Conservation (phyloP, 2,329 filamentous ascomycete species). For the Hirsutella thompsonii region DNA sequence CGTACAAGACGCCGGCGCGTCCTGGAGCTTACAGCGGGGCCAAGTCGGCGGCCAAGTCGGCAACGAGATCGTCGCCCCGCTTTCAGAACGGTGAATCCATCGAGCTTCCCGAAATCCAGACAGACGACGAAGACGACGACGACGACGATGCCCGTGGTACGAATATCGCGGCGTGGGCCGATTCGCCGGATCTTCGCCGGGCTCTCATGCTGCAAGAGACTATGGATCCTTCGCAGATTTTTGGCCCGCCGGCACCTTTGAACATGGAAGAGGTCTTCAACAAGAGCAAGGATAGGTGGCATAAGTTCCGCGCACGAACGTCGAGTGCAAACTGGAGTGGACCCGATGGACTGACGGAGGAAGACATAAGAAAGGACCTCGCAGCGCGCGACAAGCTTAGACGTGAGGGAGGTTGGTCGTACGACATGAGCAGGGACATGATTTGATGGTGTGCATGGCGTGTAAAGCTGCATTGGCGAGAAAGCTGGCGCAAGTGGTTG, state of each 20-base stretch:
- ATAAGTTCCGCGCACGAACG: constrained; percentile 80
- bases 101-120: constrained; percentile 86
- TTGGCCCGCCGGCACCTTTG: constrained; percentile 76
- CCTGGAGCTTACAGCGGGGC: constrained; percentile 26
- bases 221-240: constrained; percentile 73
- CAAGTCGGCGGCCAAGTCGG: constrained; percentile 49
- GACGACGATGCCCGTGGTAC: constrained; percentile 43
- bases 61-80: constrained; percentile 59
- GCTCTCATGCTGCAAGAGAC: constrained; percentile 72
- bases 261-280: constrained; percentile 96
- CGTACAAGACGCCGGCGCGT: constrained; percentile 60
- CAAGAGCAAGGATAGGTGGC: constrained; percentile 72
- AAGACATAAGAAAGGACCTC: constrained; percentile 71
- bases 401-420: constrained; percentile 77
- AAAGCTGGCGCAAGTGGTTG: no score
- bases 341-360: constrained; percentile 70
- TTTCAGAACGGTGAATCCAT: constrained; percentile 86
- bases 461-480: background rate
- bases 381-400: constrained; percentile 68
- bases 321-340: constrained; percentile 92
- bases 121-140: constrained; percentile 84
- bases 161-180: constrained; percentile 69
- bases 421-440: constrained; percentile 41
- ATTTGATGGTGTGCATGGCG: constrained; percentile 13
- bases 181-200: constrained; percentile 68